Evolutionary conservation across 2,329 filamentous ascomycete species (phyloP).

Genomic region (Fusarium coicis): DNA sequence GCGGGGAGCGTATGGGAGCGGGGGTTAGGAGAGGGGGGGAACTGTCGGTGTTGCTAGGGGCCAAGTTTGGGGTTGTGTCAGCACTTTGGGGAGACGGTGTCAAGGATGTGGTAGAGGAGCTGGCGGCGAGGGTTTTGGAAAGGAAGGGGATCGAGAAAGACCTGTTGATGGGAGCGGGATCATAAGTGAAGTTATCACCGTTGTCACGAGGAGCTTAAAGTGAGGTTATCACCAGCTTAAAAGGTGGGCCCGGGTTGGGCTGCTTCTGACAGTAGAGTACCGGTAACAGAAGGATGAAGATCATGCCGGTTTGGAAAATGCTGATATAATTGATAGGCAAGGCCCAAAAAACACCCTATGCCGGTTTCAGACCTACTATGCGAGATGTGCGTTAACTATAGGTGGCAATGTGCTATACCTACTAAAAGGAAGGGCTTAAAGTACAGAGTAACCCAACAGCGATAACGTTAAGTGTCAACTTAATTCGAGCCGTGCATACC

Average conservation of each 20-base stretch:
- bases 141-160: slow-evolving; percentile 13
- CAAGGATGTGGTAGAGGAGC: slow-evolving; percentile 34
- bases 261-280: neutral
- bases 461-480: neutral
- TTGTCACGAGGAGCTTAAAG: neutral
- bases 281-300: neutral
- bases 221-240: neutral
- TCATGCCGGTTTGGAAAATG: neutral
- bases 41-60: slow-evolving; percentile 23
- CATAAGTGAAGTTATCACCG: neutral
- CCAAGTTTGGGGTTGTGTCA: slow-evolving; percentile 29
- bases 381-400: neutral
- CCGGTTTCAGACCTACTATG: neutral
- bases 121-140: slow-evolving; percentile 26
- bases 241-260: neutral
- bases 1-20: slow-evolving; percentile 27
- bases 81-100: slow-evolving; percentile 36
- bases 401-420: neutral
- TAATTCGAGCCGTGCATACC: neutral
- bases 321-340: neutral
- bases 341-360: neutral
- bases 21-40: slow-evolving; percentile 20
- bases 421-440: neutral
- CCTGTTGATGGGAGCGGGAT: neutral
- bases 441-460: neutral